These are phyloP conservation scores for Castanospermum australe DNA, from an alignment of 306 rosid species.

Conservation along the genomic window DNA sequence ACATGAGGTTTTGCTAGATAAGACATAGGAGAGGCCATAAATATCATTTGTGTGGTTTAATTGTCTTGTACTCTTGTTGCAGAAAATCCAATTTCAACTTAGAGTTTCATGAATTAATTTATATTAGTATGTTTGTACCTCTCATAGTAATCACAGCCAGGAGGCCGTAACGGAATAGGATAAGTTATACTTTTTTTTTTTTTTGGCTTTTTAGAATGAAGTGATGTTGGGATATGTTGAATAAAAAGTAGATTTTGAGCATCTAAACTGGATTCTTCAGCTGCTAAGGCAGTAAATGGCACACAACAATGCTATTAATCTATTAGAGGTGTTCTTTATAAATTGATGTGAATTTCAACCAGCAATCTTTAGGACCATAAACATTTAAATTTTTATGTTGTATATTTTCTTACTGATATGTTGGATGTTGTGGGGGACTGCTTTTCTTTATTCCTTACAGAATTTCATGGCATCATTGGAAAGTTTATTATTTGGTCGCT, in stretches of 20 bases:
- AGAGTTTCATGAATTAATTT: not conserved
- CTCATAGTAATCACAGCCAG: not conserved
- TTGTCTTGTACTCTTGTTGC: not conserved
- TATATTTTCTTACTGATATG: not conserved
- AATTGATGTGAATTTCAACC: not conserved
- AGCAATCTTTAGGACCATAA: not conserved
- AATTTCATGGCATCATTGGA: constrained; percentile 1
- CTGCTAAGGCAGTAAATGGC: not conserved
- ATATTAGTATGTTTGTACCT: not conserved
- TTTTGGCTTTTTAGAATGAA: not conserved
- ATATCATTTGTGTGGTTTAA: not conserved
- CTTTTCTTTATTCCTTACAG: not conserved
- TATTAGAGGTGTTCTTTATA: not conserved
- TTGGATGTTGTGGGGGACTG: not conserved
- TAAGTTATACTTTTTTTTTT: not conserved
- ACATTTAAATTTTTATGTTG: not conserved
- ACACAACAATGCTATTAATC: not conserved
- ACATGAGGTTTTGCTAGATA: not conserved
- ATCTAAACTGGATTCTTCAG: not conserved
- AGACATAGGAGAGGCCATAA: not conserved
- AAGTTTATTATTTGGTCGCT: constrained; percentile 25
- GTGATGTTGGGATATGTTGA: not conserved
- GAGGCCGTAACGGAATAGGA: not conserved
- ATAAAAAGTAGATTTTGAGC: not conserved
- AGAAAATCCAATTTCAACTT: not conserved